A percentile compares a stretch with the other conserved stretches of the same genome.
phyloP scores from a whole-genome alignment of 1,284 basidiomycete species.

The Puccinia horiana region DNA sequence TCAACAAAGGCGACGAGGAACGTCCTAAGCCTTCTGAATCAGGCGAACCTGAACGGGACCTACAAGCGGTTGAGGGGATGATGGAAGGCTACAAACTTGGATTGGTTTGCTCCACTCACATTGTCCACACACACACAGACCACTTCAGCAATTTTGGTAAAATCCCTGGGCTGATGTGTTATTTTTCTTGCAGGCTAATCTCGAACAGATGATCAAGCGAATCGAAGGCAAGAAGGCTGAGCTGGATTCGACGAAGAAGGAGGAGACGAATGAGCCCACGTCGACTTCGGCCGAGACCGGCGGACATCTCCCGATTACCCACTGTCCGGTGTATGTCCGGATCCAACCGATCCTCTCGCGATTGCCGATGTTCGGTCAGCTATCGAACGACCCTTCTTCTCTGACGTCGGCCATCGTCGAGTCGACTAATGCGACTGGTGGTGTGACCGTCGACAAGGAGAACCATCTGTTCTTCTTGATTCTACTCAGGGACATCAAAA shows the following conservation, averaged over 20 bases:
- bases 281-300: neutral
- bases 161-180: neutral
- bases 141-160: too few species aligned
- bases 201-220: conserved; percentile 73
- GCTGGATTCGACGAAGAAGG: neutral
- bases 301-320: conserved; percentile 62
- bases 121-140: neutral
- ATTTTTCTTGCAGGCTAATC: conserved; percentile 66
- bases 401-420: conserved; percentile 63
- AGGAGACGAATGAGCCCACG: neutral
- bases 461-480: conserved; percentile 80
- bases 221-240: conserved; percentile 58
- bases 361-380: conserved; percentile 70
- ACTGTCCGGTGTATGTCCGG: conserved; percentile 87
- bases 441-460: conserved; percentile 52
- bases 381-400: conserved; percentile 78
- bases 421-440: conserved; percentile 51
- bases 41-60: conserved; percentile 64
- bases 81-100: conserved; percentile 78
- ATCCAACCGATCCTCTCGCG: conserved; percentile 80
- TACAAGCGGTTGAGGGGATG: conserved; percentile 81
- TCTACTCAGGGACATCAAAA: conserved; percentile 76
- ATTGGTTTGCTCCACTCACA: conserved; percentile 64
- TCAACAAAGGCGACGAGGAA: conserved; percentile 68
- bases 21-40: conserved; percentile 56